A percentile compares a stretch with the other conserved stretches of the same genome.
These are phyloP conservation scores for Fremontodendron californicum DNA, from an alignment of 345 rosid genomes.

Conservation along the genomic window DNA sequence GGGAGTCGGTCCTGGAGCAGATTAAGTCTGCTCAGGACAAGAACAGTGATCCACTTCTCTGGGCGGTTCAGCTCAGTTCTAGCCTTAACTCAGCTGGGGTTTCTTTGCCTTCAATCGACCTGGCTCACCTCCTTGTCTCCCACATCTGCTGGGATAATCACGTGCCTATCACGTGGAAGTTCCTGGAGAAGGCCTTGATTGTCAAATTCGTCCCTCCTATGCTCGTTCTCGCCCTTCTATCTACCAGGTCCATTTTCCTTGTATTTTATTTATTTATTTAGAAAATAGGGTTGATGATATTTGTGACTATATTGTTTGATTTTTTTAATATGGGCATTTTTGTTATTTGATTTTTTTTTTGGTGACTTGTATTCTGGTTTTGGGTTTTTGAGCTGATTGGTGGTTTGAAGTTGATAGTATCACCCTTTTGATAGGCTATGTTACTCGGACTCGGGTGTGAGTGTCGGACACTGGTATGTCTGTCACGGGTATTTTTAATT, in stretches of 20 bases:
- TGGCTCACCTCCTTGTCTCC: slow-evolving; percentile 76
- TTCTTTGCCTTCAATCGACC: slow-evolving; percentile 60
- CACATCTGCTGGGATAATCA: slow-evolving; percentile 89
- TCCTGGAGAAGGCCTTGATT: slow-evolving; percentile 76
- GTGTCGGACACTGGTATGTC: no score
- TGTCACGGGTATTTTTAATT: no score
- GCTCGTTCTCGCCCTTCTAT: slow-evolving; percentile 83
- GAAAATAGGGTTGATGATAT: not conserved
- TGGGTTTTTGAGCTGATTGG: not conserved
- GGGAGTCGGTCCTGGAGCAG: slow-evolving; percentile 62
- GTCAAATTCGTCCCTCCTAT: slow-evolving; percentile 61
- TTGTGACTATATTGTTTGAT: not conserved
- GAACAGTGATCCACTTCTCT: slow-evolving; percentile 61
- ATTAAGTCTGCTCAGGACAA: slow-evolving; percentile 64
- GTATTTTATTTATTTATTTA: not conserved
- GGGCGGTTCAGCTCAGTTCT: slow-evolving; percentile 70
- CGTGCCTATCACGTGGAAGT: slow-evolving; percentile 87
- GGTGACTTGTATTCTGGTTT: not conserved
- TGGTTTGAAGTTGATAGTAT: not conserved
- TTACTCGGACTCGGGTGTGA: no score
- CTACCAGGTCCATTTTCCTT: slow-evolving; percentile 41
- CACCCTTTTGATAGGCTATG: no score
- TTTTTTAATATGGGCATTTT: not conserved
- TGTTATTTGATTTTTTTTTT: not conserved
- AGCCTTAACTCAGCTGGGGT: slow-evolving; percentile 57